Base-by-base conservation (phyloP, 2,329 filamentous ascomycete genomes). In the Trichoderma afroharzianum region DNA sequence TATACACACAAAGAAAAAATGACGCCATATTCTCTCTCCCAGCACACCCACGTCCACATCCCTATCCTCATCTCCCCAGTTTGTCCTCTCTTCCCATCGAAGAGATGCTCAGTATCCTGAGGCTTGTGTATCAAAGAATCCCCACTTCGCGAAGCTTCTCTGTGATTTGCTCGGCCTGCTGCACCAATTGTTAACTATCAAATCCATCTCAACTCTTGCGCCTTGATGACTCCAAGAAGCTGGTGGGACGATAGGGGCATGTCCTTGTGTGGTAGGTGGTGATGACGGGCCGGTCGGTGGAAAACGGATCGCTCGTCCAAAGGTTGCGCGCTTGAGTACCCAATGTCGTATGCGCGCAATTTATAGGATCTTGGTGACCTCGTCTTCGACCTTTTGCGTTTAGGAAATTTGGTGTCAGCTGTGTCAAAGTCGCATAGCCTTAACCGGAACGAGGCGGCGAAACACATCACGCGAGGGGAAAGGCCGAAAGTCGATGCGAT, bases 351-450 rank as follows among this genome's bases (percentile, higher is more conserved):
- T n/a, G 66, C 26, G 73, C 76, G 76, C 68, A 78, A 81, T 82
- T 63, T 91, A 95, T 92, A 95, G 94, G 84, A 97, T 93, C 85
- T 93, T 95, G 78, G 92, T 94, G 82, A 95, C 90, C 84, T 95
- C 93, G 85, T 95, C 93, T 86, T 95, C 93, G 84, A 94, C 92
- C 93, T 95, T 66, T 66, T 70, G 63, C 75, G 58, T 43, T 63
- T 43, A 67, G 71, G 70, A 72, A 70, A 74, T 74, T 75, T 72
- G 74, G 73, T 74, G 78, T 80, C 76, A 81, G 80, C 77, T 77
- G 73, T 72, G 73, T 73, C 72, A 75, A 75, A 72, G 75, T 68
- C 67, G 74, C 68, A 53, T 72, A 59, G 43, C 71, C 64, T 71
- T 55, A 67, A 57, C 15, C 63, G 50, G 36, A 24, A 33, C n/a